Percentiles rank a stretch among this genome's conserved stretches.
Conservation (phyloP, 306 rosid species). For the Fagus sylvatica region DNA sequence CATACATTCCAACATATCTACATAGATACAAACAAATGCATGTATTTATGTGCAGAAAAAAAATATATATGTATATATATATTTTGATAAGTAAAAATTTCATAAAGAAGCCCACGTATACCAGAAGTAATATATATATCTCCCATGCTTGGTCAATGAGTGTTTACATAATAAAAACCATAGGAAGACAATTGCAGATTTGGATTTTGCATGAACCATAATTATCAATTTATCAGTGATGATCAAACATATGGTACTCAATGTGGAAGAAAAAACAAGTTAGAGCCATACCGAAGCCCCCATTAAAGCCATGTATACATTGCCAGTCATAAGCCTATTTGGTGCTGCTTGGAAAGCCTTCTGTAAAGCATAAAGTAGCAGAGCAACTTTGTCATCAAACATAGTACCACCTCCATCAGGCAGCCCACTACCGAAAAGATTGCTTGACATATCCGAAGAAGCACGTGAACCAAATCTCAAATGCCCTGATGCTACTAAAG, state of each 20-base stretch:
- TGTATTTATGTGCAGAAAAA: not conserved
- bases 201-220: slow-evolving; percentile 5
- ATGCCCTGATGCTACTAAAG: slow-evolving; percentile 84
- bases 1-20: not conserved
- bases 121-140: not conserved
- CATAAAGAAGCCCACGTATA: too few relatives aligned
- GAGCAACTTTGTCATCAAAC: slow-evolving; percentile 94
- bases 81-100: too few relatives aligned
- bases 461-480: slow-evolving; percentile 56
- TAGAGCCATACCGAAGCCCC: slow-evolving; percentile 84
- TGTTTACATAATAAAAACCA: not conserved
- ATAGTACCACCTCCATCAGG: slow-evolving; percentile 78
- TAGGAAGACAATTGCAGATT: slow-evolving; percentile 5
- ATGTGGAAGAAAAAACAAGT: slow-evolving; percentile 18
- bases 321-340: slow-evolving; percentile 78
- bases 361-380: slow-evolving; percentile 84
- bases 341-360: slow-evolving; percentile 97
- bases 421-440: slow-evolving; percentile 66
- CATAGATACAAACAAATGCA: not conserved
- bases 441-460: slow-evolving; percentile 57
- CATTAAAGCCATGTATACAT: slow-evolving; percentile 75
- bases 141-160: not conserved
- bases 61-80: too few relatives aligned
- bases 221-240: not conserved
- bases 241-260: not conserved